Evolutionary conservation across 768 basidiomycete species (phyloP), one percentile per base, ranked within the genome.

Genomic region (Boletus rex-veris): DNA sequence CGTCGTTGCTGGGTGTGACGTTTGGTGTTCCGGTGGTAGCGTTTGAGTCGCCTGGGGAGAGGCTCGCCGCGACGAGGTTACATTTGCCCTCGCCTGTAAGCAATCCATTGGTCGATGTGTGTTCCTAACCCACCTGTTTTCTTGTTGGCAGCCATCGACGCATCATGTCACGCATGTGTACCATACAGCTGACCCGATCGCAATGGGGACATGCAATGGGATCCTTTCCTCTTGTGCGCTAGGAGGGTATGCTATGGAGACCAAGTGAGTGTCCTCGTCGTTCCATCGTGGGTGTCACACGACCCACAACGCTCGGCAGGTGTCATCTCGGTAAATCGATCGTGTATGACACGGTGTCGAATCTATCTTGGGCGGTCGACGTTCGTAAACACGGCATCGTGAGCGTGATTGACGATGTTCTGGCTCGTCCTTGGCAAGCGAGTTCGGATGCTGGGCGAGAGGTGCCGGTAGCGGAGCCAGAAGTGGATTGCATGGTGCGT

Each of bases 101-200:
- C 62, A 39, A 24, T 35, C 33, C 30, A 21, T 33, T 40, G 19
- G 14, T 63, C 18, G 41, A 35, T n/a, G 28, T 31, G 40, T 45
- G 19, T 18, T 33, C 1, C 31, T 55, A 1, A 50, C 18, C 10
- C 11, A 52, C 21, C 8, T n/a, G 9, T 14, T 30, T 15, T 12
- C 40, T 15, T 7, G 12, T 28, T 28, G 26, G 26, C 58, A 88
- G 85, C 88, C 88, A 33, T 86, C 84, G 7, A 79, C 79, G 10
- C 83, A 86, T 15, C 89, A 90, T 60, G 78, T 97, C 56, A 94
- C 90, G 0, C 95, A 98, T 69, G 77, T 98, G 28, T 97, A 90
- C 70, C 91, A 97, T 65, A 96, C 88, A 19, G 95, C 94, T 26
- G 95, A 98, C 71, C 95, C 95, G 6, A 90, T 98, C 47, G 83